Percentiles rank a stretch among this genome's conserved stretches.
These are phyloP conservation scores for Musa schizocarpa DNA, from an alignment of 176 grass and related monocot genomes.

Conservation along the genomic window DNA sequence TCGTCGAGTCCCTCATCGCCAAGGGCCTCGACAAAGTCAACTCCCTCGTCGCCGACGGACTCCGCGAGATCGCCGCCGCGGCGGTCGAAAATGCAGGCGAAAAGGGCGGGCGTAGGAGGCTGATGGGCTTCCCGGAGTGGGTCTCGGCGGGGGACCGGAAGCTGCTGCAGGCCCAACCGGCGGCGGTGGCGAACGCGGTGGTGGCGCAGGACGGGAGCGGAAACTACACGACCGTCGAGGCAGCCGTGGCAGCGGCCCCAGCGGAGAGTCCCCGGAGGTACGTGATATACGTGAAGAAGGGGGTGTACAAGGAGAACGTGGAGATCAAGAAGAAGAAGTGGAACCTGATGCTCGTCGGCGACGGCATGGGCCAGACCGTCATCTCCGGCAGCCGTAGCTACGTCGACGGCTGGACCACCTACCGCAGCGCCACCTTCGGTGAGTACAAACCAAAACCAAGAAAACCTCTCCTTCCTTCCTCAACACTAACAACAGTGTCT, in stretches of 20 bases:
- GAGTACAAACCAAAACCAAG: neutral
- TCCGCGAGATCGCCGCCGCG: neutral
- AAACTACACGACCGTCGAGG: constrained; percentile 15
- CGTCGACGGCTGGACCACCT: constrained; percentile 22
- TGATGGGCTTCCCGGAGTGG: constrained; percentile 4
- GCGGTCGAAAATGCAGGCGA: neutral
- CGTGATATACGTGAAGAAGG: constrained; percentile 17
- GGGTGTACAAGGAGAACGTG: constrained; percentile 17
- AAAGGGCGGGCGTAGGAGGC: neutral
- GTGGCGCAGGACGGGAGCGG: constrained; percentile 14
- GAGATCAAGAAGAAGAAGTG: constrained; percentile 16
- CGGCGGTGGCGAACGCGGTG: neutral
- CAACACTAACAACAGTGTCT: neutral
- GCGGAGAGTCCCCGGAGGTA: constrained; percentile 4
- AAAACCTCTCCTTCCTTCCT: neutral
- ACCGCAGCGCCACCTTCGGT: constrained; percentile 13
- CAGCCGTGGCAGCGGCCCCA: constrained; percentile 9
- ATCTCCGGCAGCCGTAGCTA: constrained; percentile 14
- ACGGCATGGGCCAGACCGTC: constrained; percentile 15
- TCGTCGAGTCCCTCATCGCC: neutral
- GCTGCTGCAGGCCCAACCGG: neutral
- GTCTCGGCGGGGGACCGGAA: neutral
- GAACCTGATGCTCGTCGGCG: constrained; percentile 19
- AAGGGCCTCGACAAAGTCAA: neutral
- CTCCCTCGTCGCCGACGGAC: constrained; percentile 12